Base-by-base conservation (phyloP, 352 stramenopile species). In the Globisporangium solare region DNA sequence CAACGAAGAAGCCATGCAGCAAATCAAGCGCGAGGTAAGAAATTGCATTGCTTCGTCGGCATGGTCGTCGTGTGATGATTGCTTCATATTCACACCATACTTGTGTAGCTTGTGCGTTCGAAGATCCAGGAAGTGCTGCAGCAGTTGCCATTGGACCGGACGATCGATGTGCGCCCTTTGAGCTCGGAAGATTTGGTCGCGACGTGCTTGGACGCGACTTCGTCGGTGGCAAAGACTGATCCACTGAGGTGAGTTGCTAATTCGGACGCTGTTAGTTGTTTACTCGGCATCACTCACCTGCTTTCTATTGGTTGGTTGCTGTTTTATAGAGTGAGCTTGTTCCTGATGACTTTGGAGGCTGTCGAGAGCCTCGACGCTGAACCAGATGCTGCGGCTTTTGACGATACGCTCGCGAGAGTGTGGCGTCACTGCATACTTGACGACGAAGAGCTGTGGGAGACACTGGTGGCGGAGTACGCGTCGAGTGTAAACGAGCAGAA, bases 311-410 rank as follows among this genome's bases (percentile, higher is more conserved):
- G 12, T 48, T 37, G 20, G 24, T 52, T 35, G 4, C 18, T n/a
- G 58, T 58, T 10, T 2, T 53, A 17, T 46, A 89, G 80, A 60
- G 73, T 63, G 43, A 89, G 71, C 51, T 63, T 89, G 49, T 90
- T 92, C 51, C 58, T 92, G 20, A 79, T 89, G 66, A 70, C 74
- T 1, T 52, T 92, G 0, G 79, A 90, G 54, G 76, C 76, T n/a
- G 67, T 88, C 18, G 83, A 90, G 42, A 84, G 66, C 51, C 37
- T 85, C 13, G 61, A 73, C 27, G 61, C 49, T 3, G 71, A 81
- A 18, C 61, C 53, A 6, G 56, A 71, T 4, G 71, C 83, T 11
- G 6, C 27, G 27, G 27, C 27, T 18, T 87, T 79, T n/a, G 59
- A 76, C 55, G 68, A 70, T 11, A 70, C 78, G 51, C 70, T 74